Conservation (phyloP, 2,329 filamentous ascomycete species). For the Zopfia rhizophila region DNA sequence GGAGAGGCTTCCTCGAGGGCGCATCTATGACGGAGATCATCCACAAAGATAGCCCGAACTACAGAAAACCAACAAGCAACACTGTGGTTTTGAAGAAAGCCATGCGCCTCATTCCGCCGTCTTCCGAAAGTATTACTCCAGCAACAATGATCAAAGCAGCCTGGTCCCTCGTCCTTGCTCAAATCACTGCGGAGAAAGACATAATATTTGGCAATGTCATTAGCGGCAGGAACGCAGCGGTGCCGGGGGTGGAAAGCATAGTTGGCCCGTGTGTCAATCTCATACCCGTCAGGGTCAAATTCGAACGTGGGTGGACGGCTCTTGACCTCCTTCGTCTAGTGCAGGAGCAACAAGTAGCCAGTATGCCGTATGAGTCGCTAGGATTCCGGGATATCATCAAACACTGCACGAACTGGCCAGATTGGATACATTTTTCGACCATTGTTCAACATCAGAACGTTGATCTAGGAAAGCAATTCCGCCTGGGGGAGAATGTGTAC, state of each 20-base stretch:
- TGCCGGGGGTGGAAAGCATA: slow-evolving; percentile 33
- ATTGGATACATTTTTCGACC: slow-evolving; percentile 8
- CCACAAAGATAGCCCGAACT: not conserved
- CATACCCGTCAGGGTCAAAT: slow-evolving; percentile 43
- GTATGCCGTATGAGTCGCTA: slow-evolving; percentile 9
- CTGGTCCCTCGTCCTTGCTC: slow-evolving; percentile 49
- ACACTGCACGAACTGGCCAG: slow-evolving; percentile 14
- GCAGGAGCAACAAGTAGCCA: slow-evolving; percentile 50
- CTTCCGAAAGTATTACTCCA: slow-evolving; percentile 29
- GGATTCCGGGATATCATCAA: slow-evolving; percentile 14
- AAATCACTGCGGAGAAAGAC: slow-evolving; percentile 38
- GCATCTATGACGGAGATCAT: slow-evolving; percentile 13
- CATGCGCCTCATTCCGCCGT: slow-evolving; percentile 12
- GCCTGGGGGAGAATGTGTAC: slow-evolving; percentile 41
- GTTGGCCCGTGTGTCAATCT: slow-evolving; percentile 48
- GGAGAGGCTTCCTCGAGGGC: slow-evolving; percentile 16
- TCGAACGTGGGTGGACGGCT: slow-evolving; percentile 30
- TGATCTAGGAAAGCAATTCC: slow-evolving; percentile 54
- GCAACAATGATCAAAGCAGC: slow-evolving; percentile 53
- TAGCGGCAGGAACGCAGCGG: slow-evolving; percentile 42
- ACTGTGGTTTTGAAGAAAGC: slow-evolving; percentile 17
- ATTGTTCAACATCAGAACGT: slow-evolving; percentile 4
- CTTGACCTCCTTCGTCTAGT: slow-evolving; percentile 23
- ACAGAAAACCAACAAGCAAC: not conserved
- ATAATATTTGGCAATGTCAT: slow-evolving; percentile 49